phyloP scores from a whole-genome alignment of 1,139 yeast species.

The Nakaseomyces sp. region DNA sequence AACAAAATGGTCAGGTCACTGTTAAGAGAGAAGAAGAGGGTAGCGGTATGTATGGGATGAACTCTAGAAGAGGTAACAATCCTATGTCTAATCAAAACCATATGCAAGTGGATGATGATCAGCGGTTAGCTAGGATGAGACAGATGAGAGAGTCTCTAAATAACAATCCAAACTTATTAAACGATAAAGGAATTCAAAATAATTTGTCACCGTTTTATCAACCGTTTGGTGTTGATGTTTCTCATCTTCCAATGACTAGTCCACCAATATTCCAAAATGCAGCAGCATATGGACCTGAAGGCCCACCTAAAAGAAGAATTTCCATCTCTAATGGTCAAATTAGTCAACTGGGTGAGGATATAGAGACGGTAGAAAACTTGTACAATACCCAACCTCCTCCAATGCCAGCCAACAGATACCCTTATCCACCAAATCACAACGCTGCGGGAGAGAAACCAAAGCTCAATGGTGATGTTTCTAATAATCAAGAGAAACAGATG shows the following conservation, averaged over 20 bases:
- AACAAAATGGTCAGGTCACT: not conserved
- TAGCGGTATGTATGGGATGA: not conserved
- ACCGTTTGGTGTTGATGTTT: constrained; percentile 35
- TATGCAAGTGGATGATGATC: not conserved
- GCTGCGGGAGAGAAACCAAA: constrained; percentile 1
- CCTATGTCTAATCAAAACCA: not conserved
- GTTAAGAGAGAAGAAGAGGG: not conserved
- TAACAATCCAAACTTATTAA: constrained; percentile 17
- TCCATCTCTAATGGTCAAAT: constrained; percentile 78
- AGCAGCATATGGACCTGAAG: constrained; percentile 37
- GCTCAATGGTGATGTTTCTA: not conserved
- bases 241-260: constrained; percentile 50
- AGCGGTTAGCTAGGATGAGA: not conserved
- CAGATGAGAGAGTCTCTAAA: constrained; percentile 8
- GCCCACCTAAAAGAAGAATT: constrained; percentile 46
- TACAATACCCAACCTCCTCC: constrained; percentile 34
- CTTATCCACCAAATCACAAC: not conserved
- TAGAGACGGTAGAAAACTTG: constrained; percentile 26
- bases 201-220: constrained; percentile 34
- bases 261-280: constrained; percentile 54
- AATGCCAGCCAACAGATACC: constrained; percentile 18
- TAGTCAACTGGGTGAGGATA: constrained; percentile 48
- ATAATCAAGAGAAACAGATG: constrained; percentile 3
- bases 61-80: not conserved
- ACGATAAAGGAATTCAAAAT: constrained; percentile 33